These are phyloP conservation scores for Stephanocyclus meneghinianus DNA, from an alignment of 352 stramenopile genomes.

Conservation along the genomic window DNA sequence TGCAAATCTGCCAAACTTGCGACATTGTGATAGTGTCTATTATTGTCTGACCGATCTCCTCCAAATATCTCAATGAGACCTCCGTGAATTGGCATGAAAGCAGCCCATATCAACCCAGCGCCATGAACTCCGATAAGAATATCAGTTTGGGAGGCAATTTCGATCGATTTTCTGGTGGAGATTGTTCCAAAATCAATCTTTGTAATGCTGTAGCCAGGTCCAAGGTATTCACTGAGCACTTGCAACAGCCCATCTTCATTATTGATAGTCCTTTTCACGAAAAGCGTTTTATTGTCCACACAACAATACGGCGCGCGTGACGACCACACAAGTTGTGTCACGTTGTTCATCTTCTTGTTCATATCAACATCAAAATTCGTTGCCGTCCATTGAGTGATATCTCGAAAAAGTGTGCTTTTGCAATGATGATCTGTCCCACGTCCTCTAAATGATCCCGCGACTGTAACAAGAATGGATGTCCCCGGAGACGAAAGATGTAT, in stretches of 20 bases:
- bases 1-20: conserved; percentile 38
- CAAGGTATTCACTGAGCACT: neutral
- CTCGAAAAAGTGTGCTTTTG: conserved; percentile 35
- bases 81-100: conserved; percentile 22
- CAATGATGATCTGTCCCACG: conserved; percentile 37
- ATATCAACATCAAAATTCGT: conserved; percentile 17
- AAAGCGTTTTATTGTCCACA: neutral
- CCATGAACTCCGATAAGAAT: conserved; percentile 38
- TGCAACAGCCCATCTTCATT: conserved; percentile 11
- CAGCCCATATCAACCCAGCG: conserved; percentile 26
- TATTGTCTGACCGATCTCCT: neutral
- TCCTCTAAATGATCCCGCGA: conserved; percentile 15
- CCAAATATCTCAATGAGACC: conserved; percentile 40
- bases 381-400: conserved; percentile 23
- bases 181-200: conserved; percentile 27
- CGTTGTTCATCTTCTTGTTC: neutral
- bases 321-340: conserved; percentile 6
- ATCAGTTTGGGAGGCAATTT: conserved; percentile 15
- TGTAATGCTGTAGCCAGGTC: conserved; percentile 21
- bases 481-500: conserved; percentile 22
- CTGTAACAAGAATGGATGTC: conserved; percentile 28
- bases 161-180: conserved; percentile 19
- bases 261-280: neutral
- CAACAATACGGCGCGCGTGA: conserved; percentile 10
- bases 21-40: conserved; percentile 43